Evolutionary conservation across 139 green algal species (phyloP).

Genomic region (Nannochloris sp.): DNA sequence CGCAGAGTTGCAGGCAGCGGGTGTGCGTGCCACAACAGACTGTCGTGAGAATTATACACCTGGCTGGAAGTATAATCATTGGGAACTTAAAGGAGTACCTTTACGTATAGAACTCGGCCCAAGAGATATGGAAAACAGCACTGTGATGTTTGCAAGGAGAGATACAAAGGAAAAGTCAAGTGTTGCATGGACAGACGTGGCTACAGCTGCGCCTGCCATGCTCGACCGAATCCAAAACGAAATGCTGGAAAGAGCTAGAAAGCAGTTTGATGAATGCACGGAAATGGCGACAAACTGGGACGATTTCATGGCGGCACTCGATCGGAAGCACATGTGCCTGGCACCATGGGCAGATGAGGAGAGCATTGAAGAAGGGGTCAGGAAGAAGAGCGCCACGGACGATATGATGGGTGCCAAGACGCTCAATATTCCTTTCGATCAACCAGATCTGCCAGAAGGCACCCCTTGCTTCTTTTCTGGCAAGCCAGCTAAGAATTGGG

Average conservation of each 20-base stretch:
- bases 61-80: conserved; percentile 99
- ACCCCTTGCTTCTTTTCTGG: conserved; percentile 86
- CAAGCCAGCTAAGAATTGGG: conserved; percentile 93
- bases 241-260: conserved; percentile 58
- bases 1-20: conserved; percentile 31
- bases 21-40: conserved; percentile 73
- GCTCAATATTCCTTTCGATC: conserved; percentile 89
- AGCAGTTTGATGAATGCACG: conserved; percentile 48
- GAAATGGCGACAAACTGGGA: conserved; percentile 74
- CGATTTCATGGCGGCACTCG: conserved; percentile 87
- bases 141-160: conserved; percentile 71
- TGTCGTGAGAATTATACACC: conserved; percentile 91
- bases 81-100: conserved; percentile 93
- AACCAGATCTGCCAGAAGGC: conserved; percentile 70
- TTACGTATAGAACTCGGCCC: conserved; percentile 88
- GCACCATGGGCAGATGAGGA: conserved; percentile 85
- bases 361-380: conserved; percentile 84
- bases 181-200: conserved; percentile 68
- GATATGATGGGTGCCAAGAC: conserved; percentile 91
- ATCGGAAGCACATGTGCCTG: conserved; percentile 83
- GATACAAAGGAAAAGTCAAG: conserved; percentile 87
- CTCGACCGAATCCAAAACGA: conserved; percentile 49
- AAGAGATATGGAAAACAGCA: conserved; percentile 81
- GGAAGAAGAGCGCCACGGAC: conserved; percentile 64
- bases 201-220: conserved; percentile 26